Base-by-base conservation (phyloP, 164 flowering plant species). In the Berberis thunbergii region DNA sequence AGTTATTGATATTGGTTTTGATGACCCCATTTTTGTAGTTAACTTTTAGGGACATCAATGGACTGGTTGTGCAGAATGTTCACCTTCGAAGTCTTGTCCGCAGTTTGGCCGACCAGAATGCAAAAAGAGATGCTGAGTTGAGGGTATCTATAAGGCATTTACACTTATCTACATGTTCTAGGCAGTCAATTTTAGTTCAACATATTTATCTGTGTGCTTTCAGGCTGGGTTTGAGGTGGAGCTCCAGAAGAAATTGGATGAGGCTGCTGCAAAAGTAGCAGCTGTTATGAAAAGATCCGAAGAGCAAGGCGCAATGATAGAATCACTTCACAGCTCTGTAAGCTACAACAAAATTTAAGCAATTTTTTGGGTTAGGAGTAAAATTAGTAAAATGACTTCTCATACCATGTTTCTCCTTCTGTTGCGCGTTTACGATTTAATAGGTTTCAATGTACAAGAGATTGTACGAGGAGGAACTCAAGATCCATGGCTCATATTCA, bases 401-500 rank as follows among this genome's bases (percentile, higher is more conserved):
- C 8, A 46, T 8, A 4, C 8, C 49, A 46, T 46, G 49, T 46
- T 4, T 10, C 4, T 6, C 5, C 2, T 44, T 63, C 7, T 53
- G 43, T 56, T 59, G 43, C 43, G n/a, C 56, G 57, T 67, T 49
- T 7, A 45, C 26, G 26, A 26, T 26, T 26, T 26, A 26, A 26
- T 64, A 91, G 98, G 98, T 94, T 73, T 86, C 93, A 7, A 86
- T 94, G 99, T 94, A 91, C 78, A 94, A 82, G 75, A 83, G 84
- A 75, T 69, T 94, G 38, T 89, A 87, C 77, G 99, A 94, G 69
- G 98, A 94, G 78, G 97, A 86, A 56, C 87, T 84, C 46, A 87
- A 79, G 67, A 76, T 53, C 50, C 87, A 63, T 59, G 67, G 75
- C 9, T 72, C 87, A n/a, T 40, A 61, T 66, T 4, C 89, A 54